Conservation (phyloP, 2,329 filamentous ascomycete genomes). For the Rhexocercosporidium sp. region DNA sequence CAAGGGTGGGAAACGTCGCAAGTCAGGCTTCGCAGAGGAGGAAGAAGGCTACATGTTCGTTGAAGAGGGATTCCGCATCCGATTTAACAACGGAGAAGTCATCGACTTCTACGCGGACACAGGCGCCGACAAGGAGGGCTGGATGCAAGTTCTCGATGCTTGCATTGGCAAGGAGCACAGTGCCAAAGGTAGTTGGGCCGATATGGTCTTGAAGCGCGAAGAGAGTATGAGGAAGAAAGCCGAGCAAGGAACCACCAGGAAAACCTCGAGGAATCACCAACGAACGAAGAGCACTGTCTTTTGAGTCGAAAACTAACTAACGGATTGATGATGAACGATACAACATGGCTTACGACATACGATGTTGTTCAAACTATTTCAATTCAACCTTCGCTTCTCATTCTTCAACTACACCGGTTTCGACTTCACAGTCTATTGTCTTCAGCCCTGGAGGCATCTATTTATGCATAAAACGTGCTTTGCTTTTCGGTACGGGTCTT, state of each 20-base stretch:
- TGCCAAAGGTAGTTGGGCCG: constrained; percentile 68
- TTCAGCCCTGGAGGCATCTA: constrained; percentile 33
- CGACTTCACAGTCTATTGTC: constrained; percentile 23
- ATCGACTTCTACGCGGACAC: constrained; percentile 78
- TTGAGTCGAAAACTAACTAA: constrained; percentile 16
- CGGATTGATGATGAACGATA: constrained; percentile 28
- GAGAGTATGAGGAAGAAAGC: constrained; percentile 41
- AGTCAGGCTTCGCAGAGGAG: constrained; percentile 95
- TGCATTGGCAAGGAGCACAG: constrained; percentile 57
- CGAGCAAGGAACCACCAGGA: constrained; percentile 30
- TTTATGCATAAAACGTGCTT: constrained; percentile 22
- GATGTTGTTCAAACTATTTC: constrained; percentile 21
- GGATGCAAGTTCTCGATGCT: constrained; percentile 89
- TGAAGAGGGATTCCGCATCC: constrained; percentile 97
- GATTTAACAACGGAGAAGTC: constrained; percentile 96
- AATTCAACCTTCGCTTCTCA: constrained; percentile 12
- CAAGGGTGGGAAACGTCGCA: constrained; percentile 78
- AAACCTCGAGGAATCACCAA: constrained; percentile 35
- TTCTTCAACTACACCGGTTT: constrained; percentile 15
- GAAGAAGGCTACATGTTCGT: constrained; percentile 99
- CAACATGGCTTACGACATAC: constrained; percentile 26
- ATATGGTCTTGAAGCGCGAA: constrained; percentile 68
- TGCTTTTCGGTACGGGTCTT: constrained; percentile 7
- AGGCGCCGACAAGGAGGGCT: constrained; percentile 84
- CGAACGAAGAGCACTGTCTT: constrained; percentile 42